A percentile compares a stretch with the other conserved stretches of the same genome.
Conservation (phyloP, 2,329 filamentous ascomycete species). For the Parasarocladium wereldwijsianum region DNA sequence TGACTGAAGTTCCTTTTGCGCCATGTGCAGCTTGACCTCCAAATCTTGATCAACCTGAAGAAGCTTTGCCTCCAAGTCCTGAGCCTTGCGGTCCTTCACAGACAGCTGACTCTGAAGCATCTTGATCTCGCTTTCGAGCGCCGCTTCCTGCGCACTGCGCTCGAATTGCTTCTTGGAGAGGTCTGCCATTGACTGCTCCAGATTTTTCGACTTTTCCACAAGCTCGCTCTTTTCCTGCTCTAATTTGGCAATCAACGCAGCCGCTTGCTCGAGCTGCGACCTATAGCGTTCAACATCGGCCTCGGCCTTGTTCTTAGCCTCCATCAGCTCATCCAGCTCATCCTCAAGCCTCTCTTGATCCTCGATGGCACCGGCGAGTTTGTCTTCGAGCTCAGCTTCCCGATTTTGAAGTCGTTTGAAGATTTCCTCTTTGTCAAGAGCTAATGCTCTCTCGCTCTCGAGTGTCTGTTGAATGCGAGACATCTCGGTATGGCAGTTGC, state of each 20-base stretch:
- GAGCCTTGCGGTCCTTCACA: constrained; percentile 77
- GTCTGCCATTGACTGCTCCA: constrained; percentile 58
- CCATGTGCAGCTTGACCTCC: constrained; percentile 65
- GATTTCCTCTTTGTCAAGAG: constrained; percentile 96
- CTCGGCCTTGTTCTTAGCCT: constrained; percentile 78
- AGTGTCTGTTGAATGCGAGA: constrained; percentile 83
- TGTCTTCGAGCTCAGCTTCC: constrained; percentile 86
- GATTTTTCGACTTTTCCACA: constrained; percentile 46
- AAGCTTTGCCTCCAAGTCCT: constrained; percentile 74
- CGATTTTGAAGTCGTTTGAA: constrained; percentile 89
- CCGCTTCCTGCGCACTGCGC: constrained; percentile 61
- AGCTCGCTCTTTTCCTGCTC: constrained; percentile 77
- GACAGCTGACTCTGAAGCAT: constrained; percentile 83
- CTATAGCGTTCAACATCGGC: constrained; percentile 68
- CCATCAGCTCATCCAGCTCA: constrained; percentile 76
- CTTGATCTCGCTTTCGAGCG: constrained; percentile 68
- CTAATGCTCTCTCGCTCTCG: constrained; percentile 89
- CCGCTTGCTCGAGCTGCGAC: constrained; percentile 80
- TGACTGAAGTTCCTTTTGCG: constrained; percentile 66
- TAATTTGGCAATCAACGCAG: constrained; percentile 67
- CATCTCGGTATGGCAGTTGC: constrained; percentile 76
- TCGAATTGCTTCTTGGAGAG: constrained; percentile 56
- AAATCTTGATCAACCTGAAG: constrained; percentile 78
- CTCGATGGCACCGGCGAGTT: constrained; percentile 78
- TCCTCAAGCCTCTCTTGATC: constrained; percentile 92